Evolutionary conservation across 1,139 yeast species (phyloP), one percentile per base, ranked within the genome.

Genomic region (Saccharomycopsis phalli): DNA sequence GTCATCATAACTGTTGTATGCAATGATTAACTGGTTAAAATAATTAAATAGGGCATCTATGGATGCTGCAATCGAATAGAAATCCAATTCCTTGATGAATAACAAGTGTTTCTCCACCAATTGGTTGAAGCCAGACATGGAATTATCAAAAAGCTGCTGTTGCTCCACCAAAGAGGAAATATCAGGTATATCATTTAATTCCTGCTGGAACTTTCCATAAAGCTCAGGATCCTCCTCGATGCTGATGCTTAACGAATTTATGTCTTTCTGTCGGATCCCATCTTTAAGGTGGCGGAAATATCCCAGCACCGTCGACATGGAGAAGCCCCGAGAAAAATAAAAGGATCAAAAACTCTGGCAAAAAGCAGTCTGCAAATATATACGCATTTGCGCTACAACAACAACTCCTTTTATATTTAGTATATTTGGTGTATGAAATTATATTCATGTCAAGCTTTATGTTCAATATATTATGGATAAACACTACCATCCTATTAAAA

Each of bases 401-500:
- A n/a, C n/a, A n/a, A n/a, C n/a, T n/a, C n/a, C n/a, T n/a, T n/a
- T n/a, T n/a, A n/a, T n/a, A n/a, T n/a, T n/a, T n/a, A n/a, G n/a
- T n/a, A n/a, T n/a, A n/a, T n/a, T n/a, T n/a, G n/a, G n/a, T n/a
- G n/a, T n/a, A n/a, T n/a, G n/a, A n/a, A n/a, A n/a, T n/a, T n/a
- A n/a, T n/a, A n/a, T n/a, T n/a, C n/a, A n/a, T n/a, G n/a, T n/a
- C n/a, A n/a, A n/a, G n/a, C n/a, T n/a, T n/a, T n/a, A n/a, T n/a
- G n/a, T n/a, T n/a, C n/a, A n/a, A n/a, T n/a, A n/a, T n/a, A n/a
- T n/a, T n/a, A n/a, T n/a, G n/a, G n/a, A n/a, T n/a, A n/a, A n/a
- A n/a, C n/a, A n/a, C n/a, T n/a, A n/a, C n/a, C n/a, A 26, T 7
- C 14, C 14, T 11, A 27, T 22, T 4, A 57, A 56, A 40, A 38